Percentiles rank a stretch among this genome's conserved stretches.
phyloP scores from a whole-genome alignment of 306 rosid genomes.

The Quercus wislizeni region DNA sequence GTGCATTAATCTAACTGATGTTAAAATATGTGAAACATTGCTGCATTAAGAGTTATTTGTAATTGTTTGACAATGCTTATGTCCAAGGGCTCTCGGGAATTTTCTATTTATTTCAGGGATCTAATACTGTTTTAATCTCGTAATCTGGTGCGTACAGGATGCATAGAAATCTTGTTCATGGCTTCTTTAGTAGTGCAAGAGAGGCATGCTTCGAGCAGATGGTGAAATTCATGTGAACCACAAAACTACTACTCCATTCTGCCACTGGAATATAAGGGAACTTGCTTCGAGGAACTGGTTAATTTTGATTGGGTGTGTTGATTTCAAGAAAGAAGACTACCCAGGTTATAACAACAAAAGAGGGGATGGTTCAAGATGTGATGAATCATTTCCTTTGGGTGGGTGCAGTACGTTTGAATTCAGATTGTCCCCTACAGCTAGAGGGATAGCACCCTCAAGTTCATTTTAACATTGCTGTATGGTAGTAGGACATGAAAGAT shows the following conservation, averaged over 20 bases:
- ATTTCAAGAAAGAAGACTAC: slow-evolving; percentile 48
- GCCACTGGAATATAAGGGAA: slow-evolving; percentile 29
- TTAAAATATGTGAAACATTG: background rate
- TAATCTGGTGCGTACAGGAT: slow-evolving; percentile 29
- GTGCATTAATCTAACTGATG: background rate
- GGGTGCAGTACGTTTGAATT: slow-evolving; percentile 54
- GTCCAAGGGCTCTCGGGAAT: background rate
- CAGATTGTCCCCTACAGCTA: background rate
- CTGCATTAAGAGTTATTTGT: background rate
- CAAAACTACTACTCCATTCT: slow-evolving; percentile 43
- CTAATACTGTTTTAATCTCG: background rate
- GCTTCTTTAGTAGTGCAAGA: slow-evolving; percentile 49
- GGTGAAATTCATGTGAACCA: slow-evolving; percentile 69
- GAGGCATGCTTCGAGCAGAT: slow-evolving; percentile 36
- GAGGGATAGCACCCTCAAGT: too few species aligned
- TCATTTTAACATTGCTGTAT: background rate
- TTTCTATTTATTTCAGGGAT: background rate
- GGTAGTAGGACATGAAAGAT: background rate
- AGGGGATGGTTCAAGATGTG: slow-evolving; percentile 45
- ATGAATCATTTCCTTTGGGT: slow-evolving; percentile 52
- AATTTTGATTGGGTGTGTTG: slow-evolving; percentile 23
- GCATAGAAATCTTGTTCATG: slow-evolving; percentile 47
- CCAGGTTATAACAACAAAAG: slow-evolving; percentile 53
- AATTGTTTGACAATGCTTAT: background rate
- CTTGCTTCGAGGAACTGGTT: slow-evolving; percentile 32